Evolutionary conservation across 148 eudicot species (phyloP).

Genomic region (Talinum fruticosum): DNA sequence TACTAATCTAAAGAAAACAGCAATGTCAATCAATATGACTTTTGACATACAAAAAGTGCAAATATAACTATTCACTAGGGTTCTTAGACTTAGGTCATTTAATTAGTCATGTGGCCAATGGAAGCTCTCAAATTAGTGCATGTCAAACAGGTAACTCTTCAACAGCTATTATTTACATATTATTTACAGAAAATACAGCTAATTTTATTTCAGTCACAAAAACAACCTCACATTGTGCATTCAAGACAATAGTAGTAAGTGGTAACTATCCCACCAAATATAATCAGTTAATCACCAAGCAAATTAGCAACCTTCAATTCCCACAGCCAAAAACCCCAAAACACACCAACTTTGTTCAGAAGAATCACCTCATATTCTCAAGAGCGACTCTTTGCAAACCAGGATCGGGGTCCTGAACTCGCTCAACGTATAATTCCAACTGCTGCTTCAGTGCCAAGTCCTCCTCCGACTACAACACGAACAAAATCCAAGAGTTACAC

Average conservation of each 20-base stretch:
- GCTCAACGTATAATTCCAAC: constrained; percentile 82
- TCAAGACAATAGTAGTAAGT: background rate
- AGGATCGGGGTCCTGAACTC: constrained; percentile 76
- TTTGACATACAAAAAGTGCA: background rate
- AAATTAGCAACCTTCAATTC: background rate
- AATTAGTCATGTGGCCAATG: background rate
- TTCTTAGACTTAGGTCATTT: background rate
- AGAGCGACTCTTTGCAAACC: constrained; percentile 74
- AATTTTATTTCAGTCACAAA: background rate
- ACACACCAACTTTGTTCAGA: background rate
- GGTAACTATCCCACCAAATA: background rate
- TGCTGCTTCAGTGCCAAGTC: constrained; percentile 94
- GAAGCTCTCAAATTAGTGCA: background rate
- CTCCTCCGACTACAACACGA: constrained; percentile 69
- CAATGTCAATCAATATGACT: background rate
- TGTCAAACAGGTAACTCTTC: background rate
- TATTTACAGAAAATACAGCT: background rate
- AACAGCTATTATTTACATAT: background rate
- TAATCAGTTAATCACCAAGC: no score
- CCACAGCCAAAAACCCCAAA: background rate
- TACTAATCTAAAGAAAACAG: background rate
- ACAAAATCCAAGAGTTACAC: background rate
- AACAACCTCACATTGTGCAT: background rate
- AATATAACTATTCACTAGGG: background rate
- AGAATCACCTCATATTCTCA: constrained; percentile 80